phyloP scores from a whole-genome alignment of 1,284 basidiomycete genomes.

The Malassezia vespertilionis region DNA sequence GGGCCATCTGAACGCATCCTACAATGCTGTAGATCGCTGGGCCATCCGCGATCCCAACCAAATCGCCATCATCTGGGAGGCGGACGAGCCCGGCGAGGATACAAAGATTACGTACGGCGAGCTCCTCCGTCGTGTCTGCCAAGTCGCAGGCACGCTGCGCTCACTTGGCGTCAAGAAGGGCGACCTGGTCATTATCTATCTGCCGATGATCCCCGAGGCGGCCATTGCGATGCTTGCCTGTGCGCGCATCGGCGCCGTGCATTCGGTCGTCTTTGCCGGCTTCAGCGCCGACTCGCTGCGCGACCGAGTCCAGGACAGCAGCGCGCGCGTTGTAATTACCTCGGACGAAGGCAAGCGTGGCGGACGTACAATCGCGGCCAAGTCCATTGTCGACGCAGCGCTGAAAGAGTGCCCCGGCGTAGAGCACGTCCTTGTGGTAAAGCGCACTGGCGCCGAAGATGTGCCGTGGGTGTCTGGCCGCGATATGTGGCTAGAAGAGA shows the following conservation, averaged over 20 bases:
- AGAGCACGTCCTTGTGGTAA: constrained; percentile 80
- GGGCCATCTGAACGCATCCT: constrained; percentile 58
- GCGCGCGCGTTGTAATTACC: constrained; percentile 80
- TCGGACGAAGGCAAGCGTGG: constrained; percentile 89
- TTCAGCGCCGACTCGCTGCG: constrained; percentile 94
- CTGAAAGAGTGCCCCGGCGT: constrained; percentile 73
- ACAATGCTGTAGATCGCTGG: constrained; percentile 97
- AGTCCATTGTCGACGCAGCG: constrained; percentile 82
- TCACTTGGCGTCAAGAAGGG: constrained; percentile 85
- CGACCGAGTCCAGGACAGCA: constrained; percentile 83
- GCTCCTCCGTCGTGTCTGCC: constrained; percentile 69
- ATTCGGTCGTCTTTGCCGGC: constrained; percentile 97
- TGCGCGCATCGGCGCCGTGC: constrained; percentile 89
- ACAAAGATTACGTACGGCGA: constrained; percentile 65
- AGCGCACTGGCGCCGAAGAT: constrained; percentile 66
- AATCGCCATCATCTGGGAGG: constrained; percentile 95
- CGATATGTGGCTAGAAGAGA: constrained; percentile 96
- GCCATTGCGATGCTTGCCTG: constrained; percentile 92
- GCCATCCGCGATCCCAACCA: constrained; percentile 82
- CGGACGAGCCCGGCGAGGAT: constrained; percentile 80
- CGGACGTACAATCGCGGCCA: constrained; percentile 89
- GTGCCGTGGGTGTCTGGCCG: constrained; percentile 74
- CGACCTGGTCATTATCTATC: constrained; percentile 63
- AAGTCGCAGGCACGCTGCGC: constrained; percentile 83
- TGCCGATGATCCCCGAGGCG: constrained; percentile 55